A percentile compares a stretch with the other conserved stretches of the same genome.
phyloP scores from a whole-genome alignment of 768 basidiomycete species.

The Psilocybe subaeruginosa region DNA sequence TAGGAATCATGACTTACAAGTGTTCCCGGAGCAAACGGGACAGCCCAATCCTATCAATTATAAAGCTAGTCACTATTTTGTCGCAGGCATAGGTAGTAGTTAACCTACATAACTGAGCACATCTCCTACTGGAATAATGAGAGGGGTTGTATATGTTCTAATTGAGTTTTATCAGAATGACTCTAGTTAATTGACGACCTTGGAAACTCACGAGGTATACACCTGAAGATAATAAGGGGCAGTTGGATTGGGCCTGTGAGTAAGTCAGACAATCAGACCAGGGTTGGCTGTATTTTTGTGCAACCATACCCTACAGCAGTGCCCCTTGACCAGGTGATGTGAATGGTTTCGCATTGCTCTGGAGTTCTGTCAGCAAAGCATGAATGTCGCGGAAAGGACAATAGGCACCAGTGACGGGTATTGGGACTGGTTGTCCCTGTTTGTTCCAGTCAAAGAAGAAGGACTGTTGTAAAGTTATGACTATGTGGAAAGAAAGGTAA shows the following conservation, averaged over 20 bases:
- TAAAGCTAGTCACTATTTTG: not conserved
- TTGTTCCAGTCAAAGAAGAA: constrained; percentile 48
- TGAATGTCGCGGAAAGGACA: not conserved
- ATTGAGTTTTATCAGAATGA: not conserved
- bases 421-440: constrained; percentile 35
- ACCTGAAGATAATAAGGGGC: constrained; percentile 64
- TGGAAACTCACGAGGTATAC: constrained; percentile 56
- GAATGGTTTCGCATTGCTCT: constrained; percentile 50
- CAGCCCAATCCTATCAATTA: constrained; percentile 52
- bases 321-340: constrained; percentile 43
- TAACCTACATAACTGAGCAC: constrained; percentile 49
- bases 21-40: constrained; percentile 63
- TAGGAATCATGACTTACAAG: constrained; percentile 34
- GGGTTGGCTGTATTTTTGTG: not conserved
- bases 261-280: not conserved
- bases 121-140: constrained; percentile 51
- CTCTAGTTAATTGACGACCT: not conserved
- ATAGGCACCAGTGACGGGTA: constrained; percentile 41
- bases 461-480: constrained; percentile 29
- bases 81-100: not conserved
- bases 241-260: constrained; percentile 50
- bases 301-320: constrained; percentile 40
- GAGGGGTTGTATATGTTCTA: constrained; percentile 53
- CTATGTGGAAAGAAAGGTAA: not conserved
- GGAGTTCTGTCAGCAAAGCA: not conserved